A percentile compares a stretch with the other conserved stretches of the same genome.
Conservation (phyloP, 768 basidiomycete genomes). For the Suillus ampliporus region DNA sequence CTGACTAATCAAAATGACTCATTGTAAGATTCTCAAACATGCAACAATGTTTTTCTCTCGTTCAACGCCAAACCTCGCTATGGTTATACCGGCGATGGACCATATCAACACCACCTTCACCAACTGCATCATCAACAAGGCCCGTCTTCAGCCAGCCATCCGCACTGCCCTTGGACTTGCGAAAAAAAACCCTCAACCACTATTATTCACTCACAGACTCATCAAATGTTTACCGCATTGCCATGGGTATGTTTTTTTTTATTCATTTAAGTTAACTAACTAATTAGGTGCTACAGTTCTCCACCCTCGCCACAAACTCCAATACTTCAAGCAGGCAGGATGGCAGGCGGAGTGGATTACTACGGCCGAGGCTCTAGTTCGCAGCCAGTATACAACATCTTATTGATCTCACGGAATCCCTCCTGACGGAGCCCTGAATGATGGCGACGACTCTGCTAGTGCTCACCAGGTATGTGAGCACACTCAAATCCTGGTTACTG, state of each 20-base stretch:
- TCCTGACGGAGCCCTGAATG: background rate
- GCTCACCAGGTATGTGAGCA: constrained; percentile 10
- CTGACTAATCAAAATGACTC: background rate
- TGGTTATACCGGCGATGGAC: constrained; percentile 34
- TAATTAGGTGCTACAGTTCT: constrained; percentile 27
- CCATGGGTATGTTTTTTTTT: constrained; percentile 29
- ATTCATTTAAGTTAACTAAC: background rate
- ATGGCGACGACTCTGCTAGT: background rate
- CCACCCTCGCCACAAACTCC: constrained; percentile 35
- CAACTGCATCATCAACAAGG: constrained; percentile 4
- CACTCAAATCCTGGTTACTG: constrained; percentile 2
- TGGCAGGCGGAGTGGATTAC: constrained; percentile 35
- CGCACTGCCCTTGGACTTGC: constrained; percentile 19
- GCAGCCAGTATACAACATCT: constrained; percentile 22
- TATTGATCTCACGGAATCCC: background rate
- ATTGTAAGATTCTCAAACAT: constrained; percentile 27
- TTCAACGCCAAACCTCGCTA: constrained; percentile 27
- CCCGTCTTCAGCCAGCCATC: constrained; percentile 8
- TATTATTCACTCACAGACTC: constrained; percentile 33
- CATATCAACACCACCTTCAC: constrained; percentile 23
- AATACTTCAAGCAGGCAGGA: constrained; percentile 33
- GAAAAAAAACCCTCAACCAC: constrained; percentile 26
- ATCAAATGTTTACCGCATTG: constrained; percentile 32
- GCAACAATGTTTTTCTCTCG: constrained; percentile 35
- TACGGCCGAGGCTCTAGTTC: constrained; percentile 24